Evolutionary conservation across 2,329 filamentous ascomycete genomes (phyloP).

Genomic region (Fonsecaea pugnacius): DNA sequence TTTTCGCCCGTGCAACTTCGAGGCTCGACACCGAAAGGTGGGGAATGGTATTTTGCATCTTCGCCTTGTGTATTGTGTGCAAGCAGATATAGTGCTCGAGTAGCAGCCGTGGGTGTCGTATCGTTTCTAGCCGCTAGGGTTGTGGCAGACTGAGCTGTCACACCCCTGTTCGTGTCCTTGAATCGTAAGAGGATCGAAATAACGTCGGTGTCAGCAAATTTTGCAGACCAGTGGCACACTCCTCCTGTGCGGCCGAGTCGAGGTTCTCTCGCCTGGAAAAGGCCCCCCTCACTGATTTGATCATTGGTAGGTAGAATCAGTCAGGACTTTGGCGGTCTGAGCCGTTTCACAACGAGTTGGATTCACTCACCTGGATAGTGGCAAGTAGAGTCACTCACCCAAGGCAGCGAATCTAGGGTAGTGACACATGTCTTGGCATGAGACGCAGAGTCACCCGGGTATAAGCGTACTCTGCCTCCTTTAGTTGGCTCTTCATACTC

Average conservation of each 20-base stretch:
- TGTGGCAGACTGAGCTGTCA: constrained; percentile 89
- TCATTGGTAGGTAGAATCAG: constrained; percentile 18
- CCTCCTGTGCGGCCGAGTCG: constrained; percentile 2
- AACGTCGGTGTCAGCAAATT: constrained; percentile 17
- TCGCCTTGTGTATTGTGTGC: constrained; percentile 55
- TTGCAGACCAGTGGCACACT: neutral
- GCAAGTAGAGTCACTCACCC: too few species aligned
- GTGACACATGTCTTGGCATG: too few species aligned
- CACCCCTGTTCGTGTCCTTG: constrained; percentile 68
- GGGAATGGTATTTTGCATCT: constrained; percentile 69
- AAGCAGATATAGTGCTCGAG: constrained; percentile 40
- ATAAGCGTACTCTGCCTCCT: too few species aligned
- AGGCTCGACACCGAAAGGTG: constrained; percentile 75
- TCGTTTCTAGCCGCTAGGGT: constrained; percentile 71
- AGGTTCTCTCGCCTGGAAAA: neutral
- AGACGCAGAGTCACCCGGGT: too few species aligned
- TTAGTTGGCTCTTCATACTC: too few species aligned
- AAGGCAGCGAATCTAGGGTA: too few species aligned
- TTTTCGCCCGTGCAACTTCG: constrained; percentile 38
- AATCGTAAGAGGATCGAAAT: constrained; percentile 21
- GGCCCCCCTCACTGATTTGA: constrained; percentile 16
- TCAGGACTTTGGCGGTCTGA: constrained; percentile 10
- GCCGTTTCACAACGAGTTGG: constrained; percentile 19
- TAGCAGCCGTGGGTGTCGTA: constrained; percentile 38
- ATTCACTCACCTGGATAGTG: too few species aligned